Evolutionary conservation across 169 alveolate genomes (phyloP).

Genomic region (Blepharisma undulans): DNA sequence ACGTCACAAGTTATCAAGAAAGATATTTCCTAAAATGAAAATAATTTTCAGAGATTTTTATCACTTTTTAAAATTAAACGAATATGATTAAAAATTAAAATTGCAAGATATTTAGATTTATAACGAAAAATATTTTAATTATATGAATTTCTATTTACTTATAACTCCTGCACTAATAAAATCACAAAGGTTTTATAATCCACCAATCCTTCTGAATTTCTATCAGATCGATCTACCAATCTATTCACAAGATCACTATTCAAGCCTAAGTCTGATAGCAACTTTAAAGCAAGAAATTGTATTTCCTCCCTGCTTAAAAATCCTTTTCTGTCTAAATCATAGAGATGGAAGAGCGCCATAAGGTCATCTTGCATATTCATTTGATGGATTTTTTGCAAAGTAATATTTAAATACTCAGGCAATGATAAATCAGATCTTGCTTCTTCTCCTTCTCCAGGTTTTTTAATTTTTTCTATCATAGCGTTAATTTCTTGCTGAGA

Average conservation of each 20-base stretch:
- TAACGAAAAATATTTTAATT: neutral
- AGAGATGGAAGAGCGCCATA: constrained; percentile 38
- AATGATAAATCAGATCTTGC: neutral
- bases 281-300: constrained; percentile 11
- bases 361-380: constrained; percentile 43
- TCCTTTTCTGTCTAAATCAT: constrained; percentile 41
- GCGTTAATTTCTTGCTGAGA: constrained; percentile 1
- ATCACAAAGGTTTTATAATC: constrained; percentile 38
- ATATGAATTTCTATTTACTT: neutral
- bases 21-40: neutral
- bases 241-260: neutral
- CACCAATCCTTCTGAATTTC: constrained; percentile 17
- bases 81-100: too few relatives aligned
- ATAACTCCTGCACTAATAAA: constrained; percentile 8
- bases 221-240: neutral
- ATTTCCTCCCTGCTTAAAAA: constrained; percentile 19
- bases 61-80: neutral
- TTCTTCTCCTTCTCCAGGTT: neutral
- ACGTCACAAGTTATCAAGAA: neutral
- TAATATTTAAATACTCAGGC: constrained; percentile 25
- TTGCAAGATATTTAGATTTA: too few relatives aligned
- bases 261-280: constrained; percentile 9
- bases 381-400: constrained; percentile 27
- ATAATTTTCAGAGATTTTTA: neutral
- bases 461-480: neutral